Evolutionary conservation across 2,329 filamentous ascomycete species (phyloP), one percentile per base, ranked within the genome.

Genomic region (Botrytis sinoallii): DNA sequence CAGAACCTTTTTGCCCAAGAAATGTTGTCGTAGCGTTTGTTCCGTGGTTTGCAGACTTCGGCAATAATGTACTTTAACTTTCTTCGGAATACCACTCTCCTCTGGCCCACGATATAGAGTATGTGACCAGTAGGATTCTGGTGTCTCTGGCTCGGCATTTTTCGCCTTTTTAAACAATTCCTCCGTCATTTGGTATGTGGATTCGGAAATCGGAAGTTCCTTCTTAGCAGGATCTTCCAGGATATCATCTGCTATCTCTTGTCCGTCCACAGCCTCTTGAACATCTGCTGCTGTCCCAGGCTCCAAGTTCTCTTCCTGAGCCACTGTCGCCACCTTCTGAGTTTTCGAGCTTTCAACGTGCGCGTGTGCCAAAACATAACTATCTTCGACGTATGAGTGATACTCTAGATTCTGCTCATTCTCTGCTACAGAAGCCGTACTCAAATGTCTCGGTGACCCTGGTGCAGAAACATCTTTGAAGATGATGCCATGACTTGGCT

Each of bases 21-120:
- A 97, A 73, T 91, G 86, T 73, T 88, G 84, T 32, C 52, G 9
- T 74, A 89, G 85, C 12, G 92, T 87, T 9, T 84, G 83, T 81
- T 98, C 93, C 29, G 92, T 91, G 4, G 88, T 88, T 52, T 89
- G 84, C 63, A 86, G 87, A 73, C 85, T 91, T 67, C 84, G 89
- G 84, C 94, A 97, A 82, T 97, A 97, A 80, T 95, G 90, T 0
- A 97, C 89, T 73, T 86, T 88, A 64, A 93, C 88, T 69, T 85
- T 87, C 59, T 88, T 81, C 25, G 85, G 82, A 4, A 84, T 78
- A 0, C 78, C 81, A 60, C 85, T 60, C 65, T 75, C 76, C 4
- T 78, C 76, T 61, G 86, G 82, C 7, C 87, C 87, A 16, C 89
- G 87, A 80, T 95, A 96, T 73, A 94, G 81, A 1, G 79, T 84